These are phyloP conservation scores for Spathaspora sp. DNA, from an alignment of 1,139 yeast genomes.

Conservation along the genomic window DNA sequence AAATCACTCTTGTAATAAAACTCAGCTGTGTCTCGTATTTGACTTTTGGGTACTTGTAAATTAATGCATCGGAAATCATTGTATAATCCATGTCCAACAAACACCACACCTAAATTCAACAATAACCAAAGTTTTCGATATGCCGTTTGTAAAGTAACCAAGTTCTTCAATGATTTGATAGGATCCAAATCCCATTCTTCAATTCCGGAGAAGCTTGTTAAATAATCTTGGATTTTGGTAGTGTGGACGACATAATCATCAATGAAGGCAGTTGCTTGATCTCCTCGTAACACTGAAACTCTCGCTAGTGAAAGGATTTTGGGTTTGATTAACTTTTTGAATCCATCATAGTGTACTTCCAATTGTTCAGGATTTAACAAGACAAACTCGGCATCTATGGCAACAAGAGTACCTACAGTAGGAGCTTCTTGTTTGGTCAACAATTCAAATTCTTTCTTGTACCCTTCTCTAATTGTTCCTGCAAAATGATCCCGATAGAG, in stretches of 20 bases:
- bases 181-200: conserved; percentile 90
- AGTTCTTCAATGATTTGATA: conserved; percentile 56
- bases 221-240: conserved; percentile 73
- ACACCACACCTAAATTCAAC: conserved; percentile 82
- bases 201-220: conserved; percentile 90
- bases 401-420: conserved; percentile 70
- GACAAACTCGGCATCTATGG: conserved; percentile 97
- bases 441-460: conserved; percentile 61
- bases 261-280: conserved; percentile 75
- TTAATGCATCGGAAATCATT: conserved; percentile 94
- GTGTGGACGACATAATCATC: conserved; percentile 88
- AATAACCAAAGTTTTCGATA: conserved; percentile 88
- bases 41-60: conserved; percentile 78
- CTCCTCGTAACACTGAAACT: conserved; percentile 82
- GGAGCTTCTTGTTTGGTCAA: conserved; percentile 73
- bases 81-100: conserved; percentile 91
- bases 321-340: conserved; percentile 69
- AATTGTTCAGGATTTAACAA: conserved; percentile 74
- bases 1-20: conserved; percentile 70
- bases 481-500: conserved; percentile 78
- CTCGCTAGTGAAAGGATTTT: conserved; percentile 79
- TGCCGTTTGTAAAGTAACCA: conserved; percentile 81
- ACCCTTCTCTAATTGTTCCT: conserved; percentile 60
- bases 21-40: conserved; percentile 87
- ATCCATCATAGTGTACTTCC: conserved; percentile 71